Evolutionary conservation across 2,329 filamentous ascomycete genomes (phyloP).

Genomic region (Aspergillus japonicus): DNA sequence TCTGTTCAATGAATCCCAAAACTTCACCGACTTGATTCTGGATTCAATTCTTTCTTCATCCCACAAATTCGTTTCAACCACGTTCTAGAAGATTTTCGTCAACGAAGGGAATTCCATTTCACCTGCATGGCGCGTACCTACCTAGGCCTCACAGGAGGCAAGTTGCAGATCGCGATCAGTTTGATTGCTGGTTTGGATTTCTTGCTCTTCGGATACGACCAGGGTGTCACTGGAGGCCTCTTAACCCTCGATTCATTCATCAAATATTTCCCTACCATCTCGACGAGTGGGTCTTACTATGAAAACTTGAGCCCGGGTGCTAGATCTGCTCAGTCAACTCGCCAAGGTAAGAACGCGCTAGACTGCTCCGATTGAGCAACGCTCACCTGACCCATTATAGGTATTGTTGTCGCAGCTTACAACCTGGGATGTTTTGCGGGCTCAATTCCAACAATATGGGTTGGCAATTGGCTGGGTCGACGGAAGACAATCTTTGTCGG

Average conservation of each 20-base stretch:
- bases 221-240: conserved; percentile 47
- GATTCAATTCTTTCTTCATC: neutral
- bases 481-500: conserved; percentile 52
- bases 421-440: conserved; percentile 54
- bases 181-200: conserved; percentile 47
- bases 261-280: conserved; percentile 43
- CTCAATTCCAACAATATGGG: conserved; percentile 51
- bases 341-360: conserved; percentile 30
- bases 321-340: conserved; percentile 33
- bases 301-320: conserved; percentile 14
- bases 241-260: conserved; percentile 44
- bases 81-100: neutral
- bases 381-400: conserved; percentile 16
- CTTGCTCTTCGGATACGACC: conserved; percentile 39
- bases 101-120: neutral
- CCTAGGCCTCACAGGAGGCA: conserved; percentile 43
- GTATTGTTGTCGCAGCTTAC: conserved; percentile 45
- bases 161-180: conserved; percentile 45
- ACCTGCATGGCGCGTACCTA: conserved; percentile 30
- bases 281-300: conserved; percentile 24
- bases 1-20: neutral
- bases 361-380: neutral
- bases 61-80: neutral
- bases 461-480: conserved; percentile 53
- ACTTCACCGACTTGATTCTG: neutral